Evolutionary conservation across 177 flowering plant genomes (phyloP), one percentile per base, ranked within the genome.

Genomic region (Vitis hybrid): DNA sequence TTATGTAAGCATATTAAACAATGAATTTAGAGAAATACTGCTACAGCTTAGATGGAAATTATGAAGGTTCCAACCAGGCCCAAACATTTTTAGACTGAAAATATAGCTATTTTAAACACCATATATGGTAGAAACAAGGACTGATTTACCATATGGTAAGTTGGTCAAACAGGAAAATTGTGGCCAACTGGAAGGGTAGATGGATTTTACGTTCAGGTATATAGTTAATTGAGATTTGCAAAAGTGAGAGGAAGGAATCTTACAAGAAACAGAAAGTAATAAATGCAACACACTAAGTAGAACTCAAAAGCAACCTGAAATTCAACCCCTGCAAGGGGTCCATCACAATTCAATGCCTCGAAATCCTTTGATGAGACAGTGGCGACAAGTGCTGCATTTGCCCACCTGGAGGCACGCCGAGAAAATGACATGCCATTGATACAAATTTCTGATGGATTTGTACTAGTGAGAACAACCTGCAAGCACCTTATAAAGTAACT

Each of bases 401-500:
- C 99, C 99, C 99, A 94, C 77, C 74, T 92, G 10, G 98, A 93
- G 70, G 99, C 81, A 67, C 98, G 92, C 22, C 86, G 83, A 77
- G 99, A 96, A 82, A 96, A 96, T 60, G 99, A 96, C 99, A 96
- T 96, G 70, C 99, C 99, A 83, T 93, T 96, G 79, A 96, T 83
- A 73, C 99, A 96, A 55, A 96, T 84, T 76, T 96, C 98, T 49
- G 92, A 82, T 51, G 97, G 95, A 76, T 87, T 70, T 71, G 97
- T 96, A 77, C 97, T 89, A 14, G 99, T 96, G 62, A 96, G 94
- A 83, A 96, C 99, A 75, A 96, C 94, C 99, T 96, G 89, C 77
- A 80, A 79, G 58, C 14, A 60, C 18, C 61, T 72, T 18, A 2
- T 45, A 14, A 15, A 53, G 22, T 53, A 50, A 66, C 58, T 22